Evolutionary conservation across 2,329 filamentous ascomycete species (phyloP), one percentile per base, ranked within the genome.

Genomic region (Penicillium sp.): DNA sequence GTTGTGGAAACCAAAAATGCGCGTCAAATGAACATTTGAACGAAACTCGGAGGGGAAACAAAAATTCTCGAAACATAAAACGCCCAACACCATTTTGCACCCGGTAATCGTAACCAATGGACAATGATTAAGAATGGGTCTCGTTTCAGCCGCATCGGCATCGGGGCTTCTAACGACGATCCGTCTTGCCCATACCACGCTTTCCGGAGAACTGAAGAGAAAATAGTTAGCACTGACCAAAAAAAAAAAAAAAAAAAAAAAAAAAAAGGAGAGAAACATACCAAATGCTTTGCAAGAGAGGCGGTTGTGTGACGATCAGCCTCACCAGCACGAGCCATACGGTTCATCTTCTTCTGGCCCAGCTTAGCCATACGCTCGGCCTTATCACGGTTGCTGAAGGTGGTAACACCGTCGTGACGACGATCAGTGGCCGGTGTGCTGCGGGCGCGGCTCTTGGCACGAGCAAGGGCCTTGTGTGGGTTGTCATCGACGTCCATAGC

Each of bases 281-380:
- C 85, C 80, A 98, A 77, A 75, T 97, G 93, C 76, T 95, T 98
- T 55, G 84, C 81, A 71, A 95, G 73, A 46, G 87, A 79, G 33
- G 87, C 86, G 49, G 84, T 84, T 54, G 83, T 82, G 74, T 97
- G 91, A 68, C 94, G 83, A 78, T 98, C 93, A 54, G 85, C 90
- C 76, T 98, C 93, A 77, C 93, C 93, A 78, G 94, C 88, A 70
- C 90, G 84, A 39, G 93, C 93, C 85, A 94, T 93, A 58, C 91
- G 82, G 77, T 98, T 98, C 89, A 94, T 96, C 81, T 89, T 91
- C 79, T 91, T 89, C 83, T 98, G 94, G 63, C 84, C 79, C 67
- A 98, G 74, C 79, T 95, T 97, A 67, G 83, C 79, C 68, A 94
- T 76, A 64, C 85, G 83, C 71, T 95, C 90, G 33, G 88, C 89